These are phyloP conservation scores for Phytophthora chlamydospora DNA, from an alignment of 352 stramenopile species.

Conservation along the genomic window DNA sequence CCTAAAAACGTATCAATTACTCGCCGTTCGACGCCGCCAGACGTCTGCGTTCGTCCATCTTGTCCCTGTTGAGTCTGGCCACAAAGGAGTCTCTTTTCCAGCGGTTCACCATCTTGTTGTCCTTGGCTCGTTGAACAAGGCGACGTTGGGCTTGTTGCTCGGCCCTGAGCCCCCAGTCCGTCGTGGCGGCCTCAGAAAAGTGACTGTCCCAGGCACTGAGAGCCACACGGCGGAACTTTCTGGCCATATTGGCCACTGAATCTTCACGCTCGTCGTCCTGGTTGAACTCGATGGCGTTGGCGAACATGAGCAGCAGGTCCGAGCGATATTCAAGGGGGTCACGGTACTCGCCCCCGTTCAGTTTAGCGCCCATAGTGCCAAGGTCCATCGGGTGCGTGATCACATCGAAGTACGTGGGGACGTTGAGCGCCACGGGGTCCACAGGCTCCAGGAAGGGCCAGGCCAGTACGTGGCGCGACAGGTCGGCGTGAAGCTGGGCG, in stretches of 20 bases:
- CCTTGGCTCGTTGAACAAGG: slow-evolving; percentile 63
- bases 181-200: slow-evolving; percentile 69
- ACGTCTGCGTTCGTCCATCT: slow-evolving; percentile 62
- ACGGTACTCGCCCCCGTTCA: slow-evolving; percentile 61
- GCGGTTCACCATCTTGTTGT: slow-evolving; percentile 46
- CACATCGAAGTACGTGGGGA: slow-evolving; percentile 95
- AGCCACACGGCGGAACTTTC: slow-evolving; percentile 53
- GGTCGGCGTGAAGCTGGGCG: slow-evolving; percentile 65
- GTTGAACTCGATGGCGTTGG: slow-evolving; percentile 90
- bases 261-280: slow-evolving; percentile 76
- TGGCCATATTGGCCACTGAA: slow-evolving; percentile 80
- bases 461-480: slow-evolving; percentile 65
- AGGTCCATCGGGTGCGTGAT: slow-evolving; percentile 98
- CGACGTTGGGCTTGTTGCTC: slow-evolving; percentile 57
- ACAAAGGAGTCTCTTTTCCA: slow-evolving; percentile 89
- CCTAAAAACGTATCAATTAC: slow-evolving; percentile 14
- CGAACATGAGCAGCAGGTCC: slow-evolving; percentile 86
- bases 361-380: slow-evolving; percentile 90
- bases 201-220: slow-evolving; percentile 57
- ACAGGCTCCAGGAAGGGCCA: slow-evolving; percentile 95
- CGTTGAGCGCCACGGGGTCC: slow-evolving; percentile 92
- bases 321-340: slow-evolving; percentile 58
- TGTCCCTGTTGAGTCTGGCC: slow-evolving; percentile 78
- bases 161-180: slow-evolving; percentile 65
- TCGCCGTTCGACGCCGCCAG: slow-evolving; percentile 24